These are phyloP conservation scores for Cucurbitaria berberidis DNA, from an alignment of 2,329 filamentous ascomycete species.

Conservation along the genomic window DNA sequence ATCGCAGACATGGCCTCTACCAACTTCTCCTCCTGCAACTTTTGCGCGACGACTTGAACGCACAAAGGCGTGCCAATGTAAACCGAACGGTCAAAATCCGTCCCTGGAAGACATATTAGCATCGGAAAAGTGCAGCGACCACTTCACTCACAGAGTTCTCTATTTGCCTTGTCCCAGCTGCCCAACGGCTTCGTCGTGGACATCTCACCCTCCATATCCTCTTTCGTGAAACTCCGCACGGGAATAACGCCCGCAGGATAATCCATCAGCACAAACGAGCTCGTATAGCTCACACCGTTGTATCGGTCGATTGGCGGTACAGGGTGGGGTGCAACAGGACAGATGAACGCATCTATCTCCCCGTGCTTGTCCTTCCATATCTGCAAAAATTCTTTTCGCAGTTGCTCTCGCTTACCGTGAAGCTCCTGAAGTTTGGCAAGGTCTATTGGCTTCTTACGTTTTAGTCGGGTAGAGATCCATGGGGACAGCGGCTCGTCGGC, in stretches of 20 bases:
- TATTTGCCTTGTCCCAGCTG: constrained; percentile 67
- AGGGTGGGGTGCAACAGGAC: constrained; percentile 68
- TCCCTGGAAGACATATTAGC: constrained; percentile 36
- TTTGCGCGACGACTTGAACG: constrained; percentile 64
- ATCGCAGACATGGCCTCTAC: constrained; percentile 61
- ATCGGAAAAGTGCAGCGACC: not conserved
- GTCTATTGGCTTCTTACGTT: constrained; percentile 55
- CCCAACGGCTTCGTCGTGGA: constrained; percentile 49
- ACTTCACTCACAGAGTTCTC: constrained; percentile 58
- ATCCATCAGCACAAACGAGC: constrained; percentile 66
- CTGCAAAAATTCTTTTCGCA: constrained; percentile 63
- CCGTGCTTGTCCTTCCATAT: constrained; percentile 60
- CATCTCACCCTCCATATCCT: constrained; percentile 60
- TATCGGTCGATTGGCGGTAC: constrained; percentile 67
- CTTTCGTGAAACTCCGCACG: constrained; percentile 56
- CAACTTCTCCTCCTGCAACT: constrained; percentile 61
- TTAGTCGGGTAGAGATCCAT: constrained; percentile 63
- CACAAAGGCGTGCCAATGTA: constrained; percentile 63
- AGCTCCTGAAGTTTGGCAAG: constrained; percentile 59
- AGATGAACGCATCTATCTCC: constrained; percentile 66
- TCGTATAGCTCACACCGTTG: constrained; percentile 68
- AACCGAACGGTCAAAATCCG: constrained; percentile 58
- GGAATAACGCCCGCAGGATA: constrained; percentile 66
- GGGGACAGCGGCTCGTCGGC: constrained; percentile 64
- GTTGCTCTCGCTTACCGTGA: constrained; percentile 58